A percentile compares a stretch with the other conserved stretches of the same genome.
These are phyloP conservation scores for Termitomyces sp. DNA, from an alignment of 1,284 basidiomycete species.

Conservation along the genomic window DNA sequence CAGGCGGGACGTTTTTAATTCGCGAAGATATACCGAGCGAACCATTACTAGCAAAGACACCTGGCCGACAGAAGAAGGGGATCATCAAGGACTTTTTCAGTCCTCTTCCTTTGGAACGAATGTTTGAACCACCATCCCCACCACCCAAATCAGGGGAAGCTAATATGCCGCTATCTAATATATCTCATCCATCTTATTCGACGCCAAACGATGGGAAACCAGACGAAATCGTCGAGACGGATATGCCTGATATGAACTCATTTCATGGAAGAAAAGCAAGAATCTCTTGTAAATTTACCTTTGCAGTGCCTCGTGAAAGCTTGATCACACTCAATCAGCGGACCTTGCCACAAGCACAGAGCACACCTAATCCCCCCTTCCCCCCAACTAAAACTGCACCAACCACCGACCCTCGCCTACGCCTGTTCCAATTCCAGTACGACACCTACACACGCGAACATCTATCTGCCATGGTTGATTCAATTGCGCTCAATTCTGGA, in stretches of 20 bases:
- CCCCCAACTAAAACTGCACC: conserved; percentile 34
- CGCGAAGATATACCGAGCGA: conserved; percentile 60
- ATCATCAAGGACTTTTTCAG: conserved; percentile 79
- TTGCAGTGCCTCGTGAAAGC: conserved; percentile 50
- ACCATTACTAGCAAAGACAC: conserved; percentile 60
- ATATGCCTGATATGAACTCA: conserved; percentile 36
- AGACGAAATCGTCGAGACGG: conserved; percentile 36
- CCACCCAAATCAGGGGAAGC: conserved; percentile 31
- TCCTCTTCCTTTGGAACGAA: conserved; percentile 76
- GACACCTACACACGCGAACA: conserved; percentile 93
- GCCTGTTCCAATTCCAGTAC: conserved; percentile 87
- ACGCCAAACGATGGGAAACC: not conserved
- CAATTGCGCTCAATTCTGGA: conserved; percentile 74
- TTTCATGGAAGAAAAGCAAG: conserved; percentile 36
- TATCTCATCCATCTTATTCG: conserved; percentile 11
- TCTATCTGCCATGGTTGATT: conserved; percentile 86
- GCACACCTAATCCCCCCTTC: conserved; percentile 48
- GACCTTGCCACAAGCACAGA: conserved; percentile 39
- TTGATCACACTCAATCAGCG: conserved; percentile 26
- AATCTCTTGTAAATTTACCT: conserved; percentile 69
- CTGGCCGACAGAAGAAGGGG: conserved; percentile 56
- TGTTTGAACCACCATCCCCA: conserved; percentile 84
- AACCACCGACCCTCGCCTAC: conserved; percentile 67
- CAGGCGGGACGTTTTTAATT: conserved; percentile 74
- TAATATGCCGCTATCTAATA: conserved; percentile 25